phyloP scores from a whole-genome alignment of 2,329 filamentous ascomycete genomes.

The Alternaria alternata region DNA sequence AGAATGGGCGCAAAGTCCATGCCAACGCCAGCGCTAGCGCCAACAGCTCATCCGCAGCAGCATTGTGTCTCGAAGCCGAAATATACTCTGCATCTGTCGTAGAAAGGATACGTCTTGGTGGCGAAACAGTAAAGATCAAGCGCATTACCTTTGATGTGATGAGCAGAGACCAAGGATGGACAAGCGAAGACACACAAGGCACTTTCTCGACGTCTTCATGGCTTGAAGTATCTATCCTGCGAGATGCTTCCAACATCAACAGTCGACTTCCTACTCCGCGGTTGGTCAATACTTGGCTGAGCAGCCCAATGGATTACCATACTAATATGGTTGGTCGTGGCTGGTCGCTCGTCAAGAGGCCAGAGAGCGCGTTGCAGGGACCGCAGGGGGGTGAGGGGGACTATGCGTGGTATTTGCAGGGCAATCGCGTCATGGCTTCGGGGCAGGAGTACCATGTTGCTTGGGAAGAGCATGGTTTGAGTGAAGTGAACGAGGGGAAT shows the following conservation, averaged over 20 bases:
- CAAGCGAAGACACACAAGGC: slow-evolving; percentile 33
- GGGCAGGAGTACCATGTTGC: slow-evolving; percentile 25
- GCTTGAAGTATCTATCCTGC: slow-evolving; percentile 44
- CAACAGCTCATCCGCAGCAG: slow-evolving; percentile 16
- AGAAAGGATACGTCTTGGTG: slow-evolving; percentile 2
- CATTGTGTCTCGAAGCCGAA: slow-evolving; percentile 26
- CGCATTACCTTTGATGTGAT: slow-evolving; percentile 34
- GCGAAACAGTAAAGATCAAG: slow-evolving; percentile 32
- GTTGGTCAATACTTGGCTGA: slow-evolving; percentile 6
- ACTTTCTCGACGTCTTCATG: slow-evolving; percentile 44
- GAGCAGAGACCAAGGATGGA: slow-evolving; percentile 47
- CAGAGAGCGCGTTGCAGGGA: slow-evolving; percentile 25
- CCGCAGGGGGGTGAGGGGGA: slow-evolving; percentile 35
- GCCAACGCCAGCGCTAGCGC: slow-evolving; percentile 13
- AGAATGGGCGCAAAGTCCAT: not conserved
- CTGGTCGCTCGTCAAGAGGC: slow-evolving; percentile 30
- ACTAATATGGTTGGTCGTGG: slow-evolving; percentile 12
- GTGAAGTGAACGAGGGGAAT: slow-evolving; percentile 19
- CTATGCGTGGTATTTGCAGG: slow-evolving; percentile 45
- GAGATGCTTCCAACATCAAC: slow-evolving; percentile 16
- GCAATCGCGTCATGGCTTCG: slow-evolving; percentile 36
- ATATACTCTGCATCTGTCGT: slow-evolving; percentile 21
- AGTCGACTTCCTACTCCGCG: slow-evolving; percentile 9
- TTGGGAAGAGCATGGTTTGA: slow-evolving; percentile 23
- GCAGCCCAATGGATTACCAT: slow-evolving; percentile 16